Base-by-base conservation (phyloP, 139 green algal species). In the Raphidocelis subcapitata region DNA sequence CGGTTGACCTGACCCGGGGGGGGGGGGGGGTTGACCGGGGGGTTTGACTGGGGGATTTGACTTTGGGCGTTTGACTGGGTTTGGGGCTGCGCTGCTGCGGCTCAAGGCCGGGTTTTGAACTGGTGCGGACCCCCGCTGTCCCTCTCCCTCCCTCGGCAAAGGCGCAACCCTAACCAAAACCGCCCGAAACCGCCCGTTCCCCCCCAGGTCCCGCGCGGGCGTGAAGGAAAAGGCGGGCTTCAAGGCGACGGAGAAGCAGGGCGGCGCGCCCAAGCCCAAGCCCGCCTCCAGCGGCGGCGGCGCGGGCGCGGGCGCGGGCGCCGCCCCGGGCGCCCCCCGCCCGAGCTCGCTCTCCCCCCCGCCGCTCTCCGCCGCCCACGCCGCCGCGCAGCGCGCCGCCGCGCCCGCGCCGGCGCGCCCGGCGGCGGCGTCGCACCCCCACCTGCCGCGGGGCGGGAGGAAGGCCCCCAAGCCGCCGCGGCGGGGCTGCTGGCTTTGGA, bases 201-300 rank as follows among this genome's bases (percentile, higher is more conserved):
- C 33, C n/a, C 29, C 52, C 36, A 74, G 67, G 3, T 78, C 72
- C 28, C 71, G 59, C 24, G 31, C 67, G 5, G 72, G 72, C 5
- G 35, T 78, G 26, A 78, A 78, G 63, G 54, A 29, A 0, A 72
- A 59, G 35, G 62, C 72, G 3, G 72, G 72, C 10, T 78, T 78
- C 72, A 78, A 78, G 54, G 72, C 72, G 16, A 78, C 72, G 16
- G 63, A 78, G 24, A 78, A 78, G 52, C 33, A 49, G 2, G 72
- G 72, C 29, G 63, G 36, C 28, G 10, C 18, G n/a, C n/a, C n/a
- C n/a, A n/a, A n/a, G n/a, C 5, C 24, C 24, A 29, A 61, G 54
- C 5, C 54, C 10, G 10, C 54, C 54, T 29, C 24, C 5, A 29
- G 54, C 24, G 54, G 12, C 41, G 8, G 41, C 41, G 41, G n/a